Base-by-base conservation (phyloP, 2,329 filamentous ascomycete genomes). In the Sporothrix phasma region DNA sequence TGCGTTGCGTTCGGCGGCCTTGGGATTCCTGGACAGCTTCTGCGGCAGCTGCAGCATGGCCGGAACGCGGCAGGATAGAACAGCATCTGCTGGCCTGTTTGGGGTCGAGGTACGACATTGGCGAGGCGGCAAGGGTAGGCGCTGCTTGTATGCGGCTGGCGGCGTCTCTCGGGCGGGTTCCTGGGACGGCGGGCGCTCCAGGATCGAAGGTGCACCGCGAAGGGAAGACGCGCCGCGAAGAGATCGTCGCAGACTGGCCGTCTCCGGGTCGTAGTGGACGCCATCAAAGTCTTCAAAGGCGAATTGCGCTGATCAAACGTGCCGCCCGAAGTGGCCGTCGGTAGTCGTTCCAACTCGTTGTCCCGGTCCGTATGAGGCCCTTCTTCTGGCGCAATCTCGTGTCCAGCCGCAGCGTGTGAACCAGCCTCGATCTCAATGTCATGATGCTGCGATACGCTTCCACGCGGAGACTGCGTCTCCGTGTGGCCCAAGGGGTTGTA, bases 41-140 rank as follows among this genome's bases (percentile, higher is more conserved):
- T 92, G 91, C 0, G 94, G 94, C 13, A 99, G 78, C 70, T 96
- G 97, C 64, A 99, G 81, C 87, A 96, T 92, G 67, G 89, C 87
- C 3, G 94, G 94, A 2, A 99, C 94, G 1, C 91, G 92, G 94
- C 94, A 15, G 94, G 94, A 73, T 99, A 99, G 75, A 88, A 97
- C 10, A 96, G 85, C 90, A 97, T 96, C 69, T 87, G 80, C 68
- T 93, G 85, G 4, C 85, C 88, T 1, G 87, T 87, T 29, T 81
- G 78, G 84, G 84, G 71, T 87, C 80, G 70, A 84, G 76, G 72
- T 86, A 87, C 0, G 85, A 85, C 66, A 82, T 80, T 11, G 84
- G 19, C 76, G 75, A 2, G 74, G 72, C 15, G 72, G 67, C 3
- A 68, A 67, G 41, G 69, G 65, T 3, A 43, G 62, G 1, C 65